Evolutionary conservation across 495 filamentous ascomycete genomes (phyloP).

Genomic region (Tuber microsphaerosporum): DNA sequence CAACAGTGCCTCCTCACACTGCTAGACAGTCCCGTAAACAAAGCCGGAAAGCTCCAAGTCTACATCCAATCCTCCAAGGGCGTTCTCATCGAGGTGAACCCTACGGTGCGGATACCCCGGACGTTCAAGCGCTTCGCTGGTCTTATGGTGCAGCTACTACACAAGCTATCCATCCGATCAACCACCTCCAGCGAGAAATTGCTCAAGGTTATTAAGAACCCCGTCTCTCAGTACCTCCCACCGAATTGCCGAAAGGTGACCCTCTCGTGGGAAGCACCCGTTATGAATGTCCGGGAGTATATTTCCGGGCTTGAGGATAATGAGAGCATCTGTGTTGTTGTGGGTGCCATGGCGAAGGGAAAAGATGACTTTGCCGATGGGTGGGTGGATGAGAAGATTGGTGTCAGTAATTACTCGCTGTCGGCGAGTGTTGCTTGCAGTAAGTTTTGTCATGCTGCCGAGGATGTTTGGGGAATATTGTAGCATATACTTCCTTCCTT

Average conservation of each 20-base stretch:
- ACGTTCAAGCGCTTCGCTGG: slow-evolving; percentile 99
- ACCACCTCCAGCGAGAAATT: slow-evolving; percentile 95
- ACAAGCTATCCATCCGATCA: slow-evolving; percentile 89
- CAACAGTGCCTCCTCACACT: slow-evolving; percentile 89
- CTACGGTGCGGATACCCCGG: slow-evolving; percentile 88
- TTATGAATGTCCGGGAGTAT: slow-evolving; percentile 83
- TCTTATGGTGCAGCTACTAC: slow-evolving; percentile 97
- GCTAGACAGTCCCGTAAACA: slow-evolving; percentile 96
- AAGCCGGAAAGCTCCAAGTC: slow-evolving; percentile 92
- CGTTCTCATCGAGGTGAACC: slow-evolving; percentile 94
- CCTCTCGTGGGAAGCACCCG: slow-evolving; percentile 78
- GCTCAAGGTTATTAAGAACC: slow-evolving; percentile 93
- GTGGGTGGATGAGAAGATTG: slow-evolving; percentile 92
- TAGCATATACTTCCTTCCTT: slow-evolving; percentile 47
- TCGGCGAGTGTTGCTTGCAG: slow-evolving; percentile 96
- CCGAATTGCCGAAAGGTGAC: slow-evolving; percentile 97
- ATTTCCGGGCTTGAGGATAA: slow-evolving; percentile 66
- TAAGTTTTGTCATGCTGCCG: slow-evolving; percentile 97
- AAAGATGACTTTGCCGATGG: slow-evolving; percentile 89
- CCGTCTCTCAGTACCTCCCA: slow-evolving; percentile 91
- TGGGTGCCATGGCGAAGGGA: slow-evolving; percentile 97
- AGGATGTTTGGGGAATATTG: slow-evolving; percentile 91
- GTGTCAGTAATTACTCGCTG: slow-evolving; percentile 94
- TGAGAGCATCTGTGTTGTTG: slow-evolving; percentile 94
- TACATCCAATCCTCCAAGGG: slow-evolving; percentile 97